Evolutionary conservation across 2,329 filamentous ascomycete genomes (phyloP), one percentile per base, ranked within the genome.

Genomic region (Cladosporium sp.): DNA sequence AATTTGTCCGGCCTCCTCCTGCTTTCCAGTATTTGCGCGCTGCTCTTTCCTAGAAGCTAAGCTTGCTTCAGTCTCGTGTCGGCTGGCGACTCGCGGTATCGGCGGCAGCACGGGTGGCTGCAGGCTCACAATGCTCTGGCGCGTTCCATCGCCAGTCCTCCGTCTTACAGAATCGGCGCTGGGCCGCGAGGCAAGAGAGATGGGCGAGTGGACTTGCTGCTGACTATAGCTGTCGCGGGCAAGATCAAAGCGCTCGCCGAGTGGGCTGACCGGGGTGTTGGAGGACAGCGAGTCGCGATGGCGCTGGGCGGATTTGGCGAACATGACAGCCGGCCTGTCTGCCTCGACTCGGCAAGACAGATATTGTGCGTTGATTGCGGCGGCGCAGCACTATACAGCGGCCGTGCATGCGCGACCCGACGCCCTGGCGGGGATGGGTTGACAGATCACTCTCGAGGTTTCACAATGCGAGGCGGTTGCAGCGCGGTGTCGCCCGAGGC

Each of bases 41-140:
- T 45, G 38, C 54, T 56, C 54, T 56, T 49, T 56, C 30, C 34
- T 38, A 2, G 34, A 15, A 19, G 22, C 42, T 19, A 47, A 37
- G 40, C 52, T 37, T 12, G 28, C 36, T 25, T 55, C 39, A 17
- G 25, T 20, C 22, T 59, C 57, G 47, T 60, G 20, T 19, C 59
- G 51, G 51, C 62, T 63, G n/a, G 74, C 69, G 14, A 77, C 67
- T 28, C 73, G 67, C 36, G 73, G 67, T 38, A 76, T 73, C 34
- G 72, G 72, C 34, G 74, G 72, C 30, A 84, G 71, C 3, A 73
- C 75, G 7, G 81, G 81, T 56, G 82, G 77, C 45, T 59, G 61
- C 60, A 65, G 40, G 59, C 59, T 60, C 30, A 60, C 49, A 37
- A 39, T 58, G 15, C 30, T 58, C 49, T 40, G 38, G 14, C 38